Conservation (phyloP, 495 filamentous ascomycete species). For the Neurospora intermedia region DNA sequence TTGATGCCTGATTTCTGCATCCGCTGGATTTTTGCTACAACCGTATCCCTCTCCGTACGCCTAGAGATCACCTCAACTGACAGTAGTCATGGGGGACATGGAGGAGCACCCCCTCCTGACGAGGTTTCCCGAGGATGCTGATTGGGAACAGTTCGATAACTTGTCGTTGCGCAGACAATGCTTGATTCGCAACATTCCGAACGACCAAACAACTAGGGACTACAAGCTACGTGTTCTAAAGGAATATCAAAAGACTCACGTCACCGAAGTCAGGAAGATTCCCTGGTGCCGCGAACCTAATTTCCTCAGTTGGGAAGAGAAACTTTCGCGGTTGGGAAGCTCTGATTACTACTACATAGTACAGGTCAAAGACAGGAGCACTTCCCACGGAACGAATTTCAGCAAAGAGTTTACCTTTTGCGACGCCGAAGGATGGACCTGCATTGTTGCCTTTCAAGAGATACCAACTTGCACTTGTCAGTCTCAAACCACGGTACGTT, state of each 20-base stretch:
- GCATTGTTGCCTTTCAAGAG: neutral
- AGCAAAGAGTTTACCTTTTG: neutral
- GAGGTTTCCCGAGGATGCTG: neutral
- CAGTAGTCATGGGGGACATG: neutral
- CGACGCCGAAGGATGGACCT: neutral
- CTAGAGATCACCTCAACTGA: neutral
- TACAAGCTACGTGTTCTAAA: neutral
- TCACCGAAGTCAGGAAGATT: neutral
- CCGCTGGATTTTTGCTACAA: no score
- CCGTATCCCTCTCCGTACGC: neutral
- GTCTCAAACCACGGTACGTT: neutral
- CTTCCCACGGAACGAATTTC: neutral
- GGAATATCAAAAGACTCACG: neutral
- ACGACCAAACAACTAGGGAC: rapidly evolving
- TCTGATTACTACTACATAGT: no score
- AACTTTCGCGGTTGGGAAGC: no score
- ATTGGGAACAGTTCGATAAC: neutral
- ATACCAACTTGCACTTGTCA: neutral
- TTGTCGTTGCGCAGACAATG: neutral
- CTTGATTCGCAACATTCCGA: neutral
- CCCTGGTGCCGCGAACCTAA: neutral
- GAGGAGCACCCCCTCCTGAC: neutral
- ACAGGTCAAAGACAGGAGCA: neutral
- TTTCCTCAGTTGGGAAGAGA: no score
- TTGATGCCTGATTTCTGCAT: no score